Conservation (phyloP, 768 basidiomycete genomes). For the Agaricus sinodeliciosus region DNA sequence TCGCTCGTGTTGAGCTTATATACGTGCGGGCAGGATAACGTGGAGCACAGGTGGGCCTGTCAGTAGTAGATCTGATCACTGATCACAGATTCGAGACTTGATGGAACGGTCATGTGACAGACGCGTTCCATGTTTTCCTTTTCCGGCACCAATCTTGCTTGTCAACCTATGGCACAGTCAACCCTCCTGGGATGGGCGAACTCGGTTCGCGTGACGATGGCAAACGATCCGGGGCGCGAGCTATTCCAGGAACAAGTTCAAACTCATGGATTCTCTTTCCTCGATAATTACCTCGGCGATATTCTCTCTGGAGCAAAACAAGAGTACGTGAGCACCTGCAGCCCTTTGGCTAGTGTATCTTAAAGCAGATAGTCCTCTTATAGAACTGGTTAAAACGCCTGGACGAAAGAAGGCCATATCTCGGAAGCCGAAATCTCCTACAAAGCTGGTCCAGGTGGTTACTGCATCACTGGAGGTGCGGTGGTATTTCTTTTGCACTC, state of each 20-base stretch:
- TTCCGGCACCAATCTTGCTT: not conserved
- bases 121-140: conserved; percentile 14
- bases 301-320: conserved; percentile 61
- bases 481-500: not conserved
- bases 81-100: not conserved
- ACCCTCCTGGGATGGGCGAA: conserved; percentile 70
- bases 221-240: conserved; percentile 63
- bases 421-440: conserved; percentile 42
- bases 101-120: conserved; percentile 20
- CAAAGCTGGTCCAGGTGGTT: conserved; percentile 37
- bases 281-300: conserved; percentile 71
- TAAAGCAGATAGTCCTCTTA: conserved; percentile 46
- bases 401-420: conserved; percentile 58
- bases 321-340: conserved; percentile 39
- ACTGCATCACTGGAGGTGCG: conserved; percentile 42
- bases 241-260: conserved; percentile 70
- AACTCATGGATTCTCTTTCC: conserved; percentile 69
- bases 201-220: conserved; percentile 60
- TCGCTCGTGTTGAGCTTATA: not conserved
- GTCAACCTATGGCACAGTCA: conserved; percentile 28
- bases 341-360: not conserved
- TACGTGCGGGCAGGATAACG: not conserved
- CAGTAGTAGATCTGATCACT: not conserved
- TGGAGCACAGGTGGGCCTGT: not conserved
- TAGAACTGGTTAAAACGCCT: conserved; percentile 81